Evolutionary conservation across 495 filamentous ascomycete genomes (phyloP), one percentile per base, ranked within the genome.

Genomic region (Beverwykella pulmonaria): DNA sequence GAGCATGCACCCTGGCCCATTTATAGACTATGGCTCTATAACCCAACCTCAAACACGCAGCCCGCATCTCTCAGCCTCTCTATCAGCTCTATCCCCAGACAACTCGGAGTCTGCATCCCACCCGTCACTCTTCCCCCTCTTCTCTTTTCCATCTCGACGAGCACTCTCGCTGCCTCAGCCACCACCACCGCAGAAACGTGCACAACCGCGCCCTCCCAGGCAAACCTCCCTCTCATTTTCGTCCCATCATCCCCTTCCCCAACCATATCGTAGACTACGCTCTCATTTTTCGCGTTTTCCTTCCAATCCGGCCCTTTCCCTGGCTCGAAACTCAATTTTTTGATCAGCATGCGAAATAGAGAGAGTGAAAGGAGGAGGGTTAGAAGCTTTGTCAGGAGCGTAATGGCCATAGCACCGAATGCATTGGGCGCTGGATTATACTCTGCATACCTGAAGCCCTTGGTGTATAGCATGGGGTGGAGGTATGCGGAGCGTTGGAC

Each of bases 401-500:
- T 87, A 27, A 87, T 75, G 1, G 76, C 65, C 0, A 87, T 66
- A 1, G 84, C 91, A 3, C 75, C 68, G 19, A 88, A 56, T 22
- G 74, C 78, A 71, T 84, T 90, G 15, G 82, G 80, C 0, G 85
- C 81, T 23, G 79, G 82, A 69, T 85, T 76, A 71, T 85, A 89
- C 73, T 92, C 87, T 36, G 77, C 78, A 74, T 87, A 92, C n/a
- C 78, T 77, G 75, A 94, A 94, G 5, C 83, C 81, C 14, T 82
- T 81, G 0, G 90, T 90, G 76, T 92, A 92, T 39, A 82, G 75
- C 10, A 78, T 71, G 19, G 77, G 76, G 7, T 82, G 79, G 15
- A 94, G 73, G 3, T 86, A 88, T 84, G 89, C 92, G 44, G 83
- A 86, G 63, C 91, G 86, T 52, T 91, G 82, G 14, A 93, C 87